A percentile compares a stretch with the other conserved stretches of the same genome.
Conservation (phyloP, 345 rosid genomes). For the Punica granatum region DNA sequence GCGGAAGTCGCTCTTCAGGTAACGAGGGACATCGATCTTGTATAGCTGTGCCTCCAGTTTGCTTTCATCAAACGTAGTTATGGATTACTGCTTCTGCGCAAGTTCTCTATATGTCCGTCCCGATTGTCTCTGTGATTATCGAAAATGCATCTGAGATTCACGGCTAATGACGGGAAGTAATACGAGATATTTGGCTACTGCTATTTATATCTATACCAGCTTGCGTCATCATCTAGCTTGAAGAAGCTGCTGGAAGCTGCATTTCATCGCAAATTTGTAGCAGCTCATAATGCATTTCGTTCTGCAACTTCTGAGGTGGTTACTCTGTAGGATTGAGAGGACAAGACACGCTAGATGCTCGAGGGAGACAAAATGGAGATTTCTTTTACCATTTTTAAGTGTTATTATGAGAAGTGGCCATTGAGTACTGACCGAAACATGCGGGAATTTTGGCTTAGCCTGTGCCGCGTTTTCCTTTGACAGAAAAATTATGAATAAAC, state of each 20-base stretch:
- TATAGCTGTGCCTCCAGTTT: background rate
- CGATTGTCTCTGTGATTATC: background rate
- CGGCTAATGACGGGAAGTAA: background rate
- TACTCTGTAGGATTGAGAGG: background rate
- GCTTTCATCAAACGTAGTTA: background rate
- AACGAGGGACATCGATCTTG: constrained; percentile 20
- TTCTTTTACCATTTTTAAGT: background rate
- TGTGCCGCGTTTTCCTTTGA: background rate
- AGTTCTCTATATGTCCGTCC: background rate
- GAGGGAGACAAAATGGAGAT: background rate
- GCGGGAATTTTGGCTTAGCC: too few relatives aligned
- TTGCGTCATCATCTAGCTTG: background rate
- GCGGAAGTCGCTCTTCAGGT: constrained; percentile 19
- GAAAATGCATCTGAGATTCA: background rate
- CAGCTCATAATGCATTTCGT: background rate
- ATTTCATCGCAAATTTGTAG: background rate
- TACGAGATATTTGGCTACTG: background rate
- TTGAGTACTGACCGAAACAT: background rate
- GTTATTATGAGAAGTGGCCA: background rate
- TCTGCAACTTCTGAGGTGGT: background rate
- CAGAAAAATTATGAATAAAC: background rate
- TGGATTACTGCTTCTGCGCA: background rate
- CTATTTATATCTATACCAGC: background rate
- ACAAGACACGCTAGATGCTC: background rate
- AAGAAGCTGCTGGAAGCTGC: background rate